Evolutionary conservation across 495 filamentous ascomycete species (phyloP).

Genomic region (Clavariopsis aquatica): DNA sequence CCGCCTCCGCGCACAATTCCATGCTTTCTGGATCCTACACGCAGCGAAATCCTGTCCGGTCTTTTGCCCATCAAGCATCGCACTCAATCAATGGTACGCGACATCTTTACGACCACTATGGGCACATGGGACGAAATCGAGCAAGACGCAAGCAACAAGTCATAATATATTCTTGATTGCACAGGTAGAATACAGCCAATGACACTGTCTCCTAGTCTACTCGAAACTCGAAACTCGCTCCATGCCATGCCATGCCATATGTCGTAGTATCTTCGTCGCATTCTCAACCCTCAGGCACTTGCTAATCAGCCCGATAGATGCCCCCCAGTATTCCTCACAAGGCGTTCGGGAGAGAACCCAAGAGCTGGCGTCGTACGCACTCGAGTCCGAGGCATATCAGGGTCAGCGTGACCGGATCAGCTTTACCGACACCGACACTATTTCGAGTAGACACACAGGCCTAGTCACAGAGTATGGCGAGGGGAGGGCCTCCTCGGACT

Average conservation of each 20-base stretch:
- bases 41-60: conserved; percentile 70
- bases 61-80: conserved; percentile 75
- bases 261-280: background rate
- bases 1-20: conserved; percentile 28
- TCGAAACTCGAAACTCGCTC: no score
- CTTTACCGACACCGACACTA: conserved; percentile 28
- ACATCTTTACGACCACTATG: background rate
- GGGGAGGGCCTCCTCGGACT: conserved; percentile 32
- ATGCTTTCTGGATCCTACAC: conserved; percentile 49
- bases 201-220: no score
- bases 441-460: conserved; percentile 26
- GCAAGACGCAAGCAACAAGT: background rate
- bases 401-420: conserved; percentile 25
- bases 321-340: conserved; percentile 67
- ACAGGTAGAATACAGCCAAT: background rate
- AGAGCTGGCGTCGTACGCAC: conserved; percentile 82
- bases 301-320: conserved; percentile 55
- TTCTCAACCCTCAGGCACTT: background rate
- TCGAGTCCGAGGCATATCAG: conserved; percentile 53
- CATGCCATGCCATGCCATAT: background rate
- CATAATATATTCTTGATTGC: background rate
- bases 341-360: conserved; percentile 88
- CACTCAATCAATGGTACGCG: conserved; percentile 54
- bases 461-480: conserved; percentile 22
- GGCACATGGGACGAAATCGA: background rate